Base-by-base conservation (phyloP, 345 rosid species). In the Diplotaxis tenuifolia region DNA sequence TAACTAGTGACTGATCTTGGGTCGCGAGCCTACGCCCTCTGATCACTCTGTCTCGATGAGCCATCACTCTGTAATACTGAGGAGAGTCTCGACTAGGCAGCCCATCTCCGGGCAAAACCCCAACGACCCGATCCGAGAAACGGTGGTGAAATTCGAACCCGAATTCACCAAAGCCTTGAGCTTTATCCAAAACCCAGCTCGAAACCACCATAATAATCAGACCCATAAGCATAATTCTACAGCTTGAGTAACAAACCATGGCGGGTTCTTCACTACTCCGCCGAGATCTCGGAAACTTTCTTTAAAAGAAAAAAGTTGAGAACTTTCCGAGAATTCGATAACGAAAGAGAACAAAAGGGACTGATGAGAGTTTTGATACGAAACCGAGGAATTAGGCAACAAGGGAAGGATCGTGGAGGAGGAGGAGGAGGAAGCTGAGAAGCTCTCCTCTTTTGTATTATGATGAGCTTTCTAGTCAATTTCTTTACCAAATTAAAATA, bases 121-220 rank as follows among this genome's bases (percentile, higher is more conserved):
- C 88, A 59, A 81, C 84, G 14, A 92, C 88, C 31, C 87, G 86
- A 84, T 95, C 99, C 20, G 99, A 92, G 74, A 75, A 95, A 34
- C 94, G 84, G 77, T 95, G 94, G 68, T 89, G 96, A 65, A 95
- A 73, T 45, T 84, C 86, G 52, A 88, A 92, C 42, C 90, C 99
- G 74, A 85, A 88, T 11, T 85, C 91, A 21, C 86, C 84, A 52
- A 8, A 6, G 67, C 76, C 80, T 9, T 77, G 68, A 5, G 68
- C 72, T 58, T 10, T 71, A 50, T 66, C 63, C 29, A 71, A 54
- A 1, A 12, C 72, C 66, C 74, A 79, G 50, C 68, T 76, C 20
- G 67, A 21, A 65, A 53, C 7, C 28, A 68, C 5, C 3, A 75
- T 0, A 22, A 64, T 0, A 70, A 63, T 0, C 27, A 77, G 2